phyloP scores from a whole-genome alignment of 768 basidiomycete genomes.

The Phaffia tasmanica region DNA sequence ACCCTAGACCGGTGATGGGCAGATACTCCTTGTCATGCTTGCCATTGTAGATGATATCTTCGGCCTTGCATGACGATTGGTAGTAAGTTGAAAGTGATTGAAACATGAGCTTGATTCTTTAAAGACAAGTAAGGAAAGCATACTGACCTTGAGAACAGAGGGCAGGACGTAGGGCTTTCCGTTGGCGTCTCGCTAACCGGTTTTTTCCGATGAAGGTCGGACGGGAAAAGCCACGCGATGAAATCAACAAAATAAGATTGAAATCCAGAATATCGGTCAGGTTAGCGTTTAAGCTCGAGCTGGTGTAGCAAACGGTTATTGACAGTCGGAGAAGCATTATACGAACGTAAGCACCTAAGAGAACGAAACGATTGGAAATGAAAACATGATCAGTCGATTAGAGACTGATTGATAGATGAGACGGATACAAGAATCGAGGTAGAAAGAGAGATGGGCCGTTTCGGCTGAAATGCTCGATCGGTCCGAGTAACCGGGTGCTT shows the following conservation, averaged over 20 bases:
- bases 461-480: background rate
- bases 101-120: slow-evolving; percentile 20
- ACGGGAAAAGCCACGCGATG: background rate
- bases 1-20: slow-evolving; percentile 73
- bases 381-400: background rate
- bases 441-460: background rate
- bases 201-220: background rate
- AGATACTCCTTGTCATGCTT: slow-evolving; percentile 89
- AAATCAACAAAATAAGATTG: background rate
- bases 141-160: slow-evolving; percentile 67
- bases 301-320: background rate
- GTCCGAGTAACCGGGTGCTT: background rate
- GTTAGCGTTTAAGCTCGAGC: no score
- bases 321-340: no score
- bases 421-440: background rate
- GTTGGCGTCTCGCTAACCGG: slow-evolving; percentile 56
- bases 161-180: slow-evolving; percentile 92
- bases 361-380: background rate
- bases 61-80: slow-evolving; percentile 47
- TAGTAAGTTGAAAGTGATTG: background rate
- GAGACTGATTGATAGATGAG: background rate
- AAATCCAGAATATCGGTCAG: no score
- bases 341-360: slow-evolving; percentile 24
- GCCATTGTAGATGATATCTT: slow-evolving; percentile 55
- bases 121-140: background rate